phyloP scores from a whole-genome alignment of 441 rosid species.

The Omphalea diandra region DNA sequence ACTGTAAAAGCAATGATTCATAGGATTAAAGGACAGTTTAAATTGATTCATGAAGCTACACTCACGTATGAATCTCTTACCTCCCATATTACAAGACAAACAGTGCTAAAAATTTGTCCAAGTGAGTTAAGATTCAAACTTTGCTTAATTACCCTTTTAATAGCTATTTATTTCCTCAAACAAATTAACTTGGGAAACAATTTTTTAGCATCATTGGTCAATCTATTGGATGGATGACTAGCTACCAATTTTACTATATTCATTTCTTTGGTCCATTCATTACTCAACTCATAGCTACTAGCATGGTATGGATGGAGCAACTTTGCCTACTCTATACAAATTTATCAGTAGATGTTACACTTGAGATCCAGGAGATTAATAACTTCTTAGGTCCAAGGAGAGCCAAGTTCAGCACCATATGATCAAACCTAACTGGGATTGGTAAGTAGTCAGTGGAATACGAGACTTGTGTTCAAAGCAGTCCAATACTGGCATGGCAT shows the following conservation, averaged over 20 bases:
- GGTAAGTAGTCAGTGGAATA: background rate
- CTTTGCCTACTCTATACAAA: too few species aligned
- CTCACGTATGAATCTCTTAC: too few species aligned
- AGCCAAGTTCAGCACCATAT: background rate
- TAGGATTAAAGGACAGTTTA: background rate
- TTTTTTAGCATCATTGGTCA: background rate
- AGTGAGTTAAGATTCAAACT: background rate
- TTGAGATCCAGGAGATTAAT: background rate
- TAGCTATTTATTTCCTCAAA: background rate
- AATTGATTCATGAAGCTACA: too few species aligned
- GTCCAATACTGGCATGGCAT: conserved; percentile 16
- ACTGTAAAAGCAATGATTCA: background rate
- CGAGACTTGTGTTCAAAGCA: conserved; percentile 28
- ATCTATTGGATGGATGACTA: background rate
- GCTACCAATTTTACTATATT: background rate
- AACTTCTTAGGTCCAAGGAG: background rate
- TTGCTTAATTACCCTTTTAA: background rate
- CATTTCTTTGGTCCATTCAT: background rate
- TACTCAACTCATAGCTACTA: too few species aligned
- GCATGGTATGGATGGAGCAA: too few species aligned
- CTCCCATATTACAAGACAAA: too few species aligned
- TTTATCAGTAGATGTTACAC: too few species aligned
- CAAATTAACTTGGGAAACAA: background rate
- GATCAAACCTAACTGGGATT: background rate
- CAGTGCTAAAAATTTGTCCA: background rate